Evolutionary conservation across 352 stramenopile species (phyloP).

Genomic region (Phytopythium montanum): DNA sequence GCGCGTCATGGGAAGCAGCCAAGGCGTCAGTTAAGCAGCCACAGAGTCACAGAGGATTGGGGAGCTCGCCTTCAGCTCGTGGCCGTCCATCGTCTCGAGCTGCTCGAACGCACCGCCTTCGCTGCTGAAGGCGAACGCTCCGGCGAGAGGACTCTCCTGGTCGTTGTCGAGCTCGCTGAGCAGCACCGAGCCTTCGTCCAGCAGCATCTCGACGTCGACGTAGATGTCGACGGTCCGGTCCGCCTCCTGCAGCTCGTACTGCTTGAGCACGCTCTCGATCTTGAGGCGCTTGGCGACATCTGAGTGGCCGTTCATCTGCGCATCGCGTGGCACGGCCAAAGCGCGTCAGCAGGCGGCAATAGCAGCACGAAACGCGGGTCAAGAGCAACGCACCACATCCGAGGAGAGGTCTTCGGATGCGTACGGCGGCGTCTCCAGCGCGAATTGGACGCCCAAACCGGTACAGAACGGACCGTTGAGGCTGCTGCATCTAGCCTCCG

Average conservation of each 20-base stretch:
- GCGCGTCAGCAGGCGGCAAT: not conserved
- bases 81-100: slow-evolving; percentile 65
- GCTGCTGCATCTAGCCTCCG: slow-evolving; percentile 42
- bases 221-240: slow-evolving; percentile 21
- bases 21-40: not conserved
- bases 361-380: not conserved
- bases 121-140: slow-evolving; percentile 57
- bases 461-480: slow-evolving; percentile 66
- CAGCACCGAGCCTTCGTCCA: slow-evolving; percentile 44
- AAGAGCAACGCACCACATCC: slow-evolving; percentile 19
- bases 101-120: slow-evolving; percentile 54
- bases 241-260: slow-evolving; percentile 50
- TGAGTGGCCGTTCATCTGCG: slow-evolving; percentile 17
- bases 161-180: slow-evolving; percentile 26
- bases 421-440: slow-evolving; percentile 27
- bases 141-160: slow-evolving; percentile 39
- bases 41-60: not conserved
- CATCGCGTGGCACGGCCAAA: not conserved
- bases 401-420: slow-evolving; percentile 39
- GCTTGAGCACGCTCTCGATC: slow-evolving; percentile 60
- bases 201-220: slow-evolving; percentile 44
- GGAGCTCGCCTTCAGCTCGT: slow-evolving; percentile 53
- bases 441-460: slow-evolving; percentile 21
- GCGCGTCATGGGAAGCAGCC: not conserved
- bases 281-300: slow-evolving; percentile 42